Conservation (phyloP, 129 eudicot genomes). For the Lactuca sativa region DNA sequence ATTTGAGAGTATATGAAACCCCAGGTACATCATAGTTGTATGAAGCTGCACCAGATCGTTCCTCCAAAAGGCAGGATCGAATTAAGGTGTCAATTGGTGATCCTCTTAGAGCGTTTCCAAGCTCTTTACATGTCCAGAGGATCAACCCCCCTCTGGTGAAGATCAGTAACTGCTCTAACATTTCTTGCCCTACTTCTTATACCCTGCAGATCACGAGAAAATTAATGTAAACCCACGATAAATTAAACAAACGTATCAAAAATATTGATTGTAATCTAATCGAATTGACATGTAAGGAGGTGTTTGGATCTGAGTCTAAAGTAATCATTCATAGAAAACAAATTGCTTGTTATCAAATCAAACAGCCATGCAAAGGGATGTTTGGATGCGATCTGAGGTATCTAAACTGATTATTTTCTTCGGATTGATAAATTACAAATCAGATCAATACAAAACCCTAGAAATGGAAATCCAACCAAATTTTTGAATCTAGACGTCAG, state of each 20-base stretch:
- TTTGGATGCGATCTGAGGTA: no score
- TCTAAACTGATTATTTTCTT: not conserved
- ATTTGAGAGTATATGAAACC: conserved; percentile 84
- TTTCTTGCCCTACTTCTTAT: conserved; percentile 31
- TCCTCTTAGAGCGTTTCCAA: conserved; percentile 87
- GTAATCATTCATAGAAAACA: not conserved
- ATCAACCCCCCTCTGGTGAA: conserved; percentile 94
- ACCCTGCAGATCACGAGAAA: conserved; percentile 44
- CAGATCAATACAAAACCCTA: conserved; percentile 1
- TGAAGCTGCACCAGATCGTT: conserved; percentile 84
- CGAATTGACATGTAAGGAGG: not conserved
- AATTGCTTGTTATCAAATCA: not conserved
- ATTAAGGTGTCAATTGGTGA: conserved; percentile 83
- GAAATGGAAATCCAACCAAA: conserved; percentile 4
- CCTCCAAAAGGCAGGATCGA: conserved; percentile 93
- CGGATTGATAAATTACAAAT: not conserved
- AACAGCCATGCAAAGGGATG: no score
- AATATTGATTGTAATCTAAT: not conserved
- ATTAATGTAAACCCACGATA: conserved; percentile 1
- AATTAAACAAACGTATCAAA: not conserved
- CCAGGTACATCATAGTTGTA: conserved; percentile 91
- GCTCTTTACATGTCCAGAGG: conserved; percentile 99
- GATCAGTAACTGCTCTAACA: conserved; percentile 94
- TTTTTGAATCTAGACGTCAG: not conserved
- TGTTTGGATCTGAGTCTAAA: not conserved